phyloP scores from a whole-genome alignment of 306 rosid species.

The barrel medic (Medicago truncatula) region MtrunA17r5.0-ANR NC_053042.1:4280501-4281000 shows the following conservation, averaged over 20 bases:
- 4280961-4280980: constrained; percentile 5
- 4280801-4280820: constrained; percentile 20
- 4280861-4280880: constrained; percentile 7
- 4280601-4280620: background rate
- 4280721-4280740: background rate
- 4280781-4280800: background rate
- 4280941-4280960: background rate
- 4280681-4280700: background rate
- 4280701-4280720: background rate
- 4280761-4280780: background rate
- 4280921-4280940: background rate
- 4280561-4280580: background rate
- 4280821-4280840: background rate
- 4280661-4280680: background rate
- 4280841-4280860: background rate
- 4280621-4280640: background rate
- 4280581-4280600: background rate
- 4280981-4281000: background rate
- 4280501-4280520: background rate
- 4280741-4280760: background rate
- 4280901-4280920: background rate
- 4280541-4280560: background rate
- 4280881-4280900: constrained; percentile 13
- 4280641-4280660: background rate
- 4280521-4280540: background rate